A percentile compares a stretch with the other conserved stretches of the same genome.
Evolutionary conservation across 208 protist genomes (phyloP).

Genomic region (Porcisia hertigi): DNA sequence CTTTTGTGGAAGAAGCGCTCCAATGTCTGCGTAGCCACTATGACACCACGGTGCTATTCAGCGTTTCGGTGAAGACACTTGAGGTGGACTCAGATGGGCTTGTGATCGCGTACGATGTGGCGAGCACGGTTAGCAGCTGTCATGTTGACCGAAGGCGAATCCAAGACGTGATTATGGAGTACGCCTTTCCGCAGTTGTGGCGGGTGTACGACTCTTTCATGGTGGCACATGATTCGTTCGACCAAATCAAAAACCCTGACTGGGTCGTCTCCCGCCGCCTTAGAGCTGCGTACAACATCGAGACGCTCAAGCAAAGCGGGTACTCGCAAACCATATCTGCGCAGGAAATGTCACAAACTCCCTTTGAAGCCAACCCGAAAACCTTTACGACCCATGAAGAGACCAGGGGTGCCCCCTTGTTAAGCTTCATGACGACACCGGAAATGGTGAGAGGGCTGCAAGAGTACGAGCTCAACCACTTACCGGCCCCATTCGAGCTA

Average conservation of each 20-base stretch:
- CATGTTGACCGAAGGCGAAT: conserved; percentile 17
- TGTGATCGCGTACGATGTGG: conserved; percentile 12
- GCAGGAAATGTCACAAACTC: background rate
- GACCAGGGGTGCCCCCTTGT: too few species aligned
- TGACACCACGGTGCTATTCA: background rate
- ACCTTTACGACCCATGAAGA: background rate
- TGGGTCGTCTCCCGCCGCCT: conserved; percentile 8
- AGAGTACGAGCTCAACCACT: conserved; percentile 1
- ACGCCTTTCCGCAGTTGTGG: conserved; percentile 38
- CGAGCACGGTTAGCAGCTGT: background rate
- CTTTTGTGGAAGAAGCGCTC: conserved; percentile 25
- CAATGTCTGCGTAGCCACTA: conserved; percentile 14
- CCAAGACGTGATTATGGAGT: conserved; percentile 13
- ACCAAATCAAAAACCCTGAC: conserved; percentile 2
- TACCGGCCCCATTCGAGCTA: background rate
- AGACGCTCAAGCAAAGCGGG: background rate
- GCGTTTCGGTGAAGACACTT: conserved; percentile 12
- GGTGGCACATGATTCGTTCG: background rate
- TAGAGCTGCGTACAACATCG: conserved; percentile 5
- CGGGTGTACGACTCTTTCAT: conserved; percentile 32
- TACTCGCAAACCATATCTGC: conserved; percentile 4
- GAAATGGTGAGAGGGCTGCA: background rate
- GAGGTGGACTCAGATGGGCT: conserved; percentile 4
- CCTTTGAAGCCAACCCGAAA: conserved; percentile 6
- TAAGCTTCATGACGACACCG: background rate